phyloP scores from a whole-genome alignment of 2,329 filamentous ascomycete genomes.

The Mycocentrospora acerina region DNA sequence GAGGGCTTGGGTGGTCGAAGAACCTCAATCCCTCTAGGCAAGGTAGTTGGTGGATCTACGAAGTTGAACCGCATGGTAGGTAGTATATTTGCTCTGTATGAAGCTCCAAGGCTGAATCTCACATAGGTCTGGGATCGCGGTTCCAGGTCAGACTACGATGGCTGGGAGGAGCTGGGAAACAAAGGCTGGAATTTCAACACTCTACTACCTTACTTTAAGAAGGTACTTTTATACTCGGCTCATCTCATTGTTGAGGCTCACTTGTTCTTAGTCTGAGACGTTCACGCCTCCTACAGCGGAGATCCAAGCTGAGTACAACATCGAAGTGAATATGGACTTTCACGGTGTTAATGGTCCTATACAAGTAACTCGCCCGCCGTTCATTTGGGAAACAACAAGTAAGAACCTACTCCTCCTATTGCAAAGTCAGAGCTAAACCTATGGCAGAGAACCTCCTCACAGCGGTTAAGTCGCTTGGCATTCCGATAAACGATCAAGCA shows the following conservation, averaged over 20 bases:
- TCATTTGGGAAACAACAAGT: too few relatives aligned
- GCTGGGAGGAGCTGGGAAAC: slow-evolving; percentile 59
- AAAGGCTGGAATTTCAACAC: slow-evolving; percentile 37
- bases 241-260: slow-evolving; percentile 14
- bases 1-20: slow-evolving; percentile 13
- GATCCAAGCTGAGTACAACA: slow-evolving; percentile 15
- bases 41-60: slow-evolving; percentile 24
- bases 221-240: too few relatives aligned
- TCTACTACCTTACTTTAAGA: slow-evolving; percentile 22
- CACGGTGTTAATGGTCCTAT: slow-evolving; percentile 11
- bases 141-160: slow-evolving; percentile 43
- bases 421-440: slow-evolving; percentile 1
- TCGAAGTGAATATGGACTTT: slow-evolving; percentile 4
- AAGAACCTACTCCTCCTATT: slow-evolving; percentile 4
- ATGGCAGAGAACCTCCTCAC: slow-evolving; percentile 18
- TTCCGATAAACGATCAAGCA: slow-evolving; percentile 22
- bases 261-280: too few relatives aligned
- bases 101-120: too few relatives aligned
- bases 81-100: too few relatives aligned
- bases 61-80: slow-evolving; percentile 45
- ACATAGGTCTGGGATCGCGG: too few relatives aligned
- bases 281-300: slow-evolving; percentile 38
- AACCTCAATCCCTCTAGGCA: slow-evolving; percentile 18
- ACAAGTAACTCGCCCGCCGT: slow-evolving; percentile 13
- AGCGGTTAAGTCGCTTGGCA: slow-evolving; percentile 15